A percentile compares a stretch with the other conserved stretches of the same genome.
phyloP scores from a whole-genome alignment of 257 asterid genomes.

The Anisodus tanguticus region DNA sequence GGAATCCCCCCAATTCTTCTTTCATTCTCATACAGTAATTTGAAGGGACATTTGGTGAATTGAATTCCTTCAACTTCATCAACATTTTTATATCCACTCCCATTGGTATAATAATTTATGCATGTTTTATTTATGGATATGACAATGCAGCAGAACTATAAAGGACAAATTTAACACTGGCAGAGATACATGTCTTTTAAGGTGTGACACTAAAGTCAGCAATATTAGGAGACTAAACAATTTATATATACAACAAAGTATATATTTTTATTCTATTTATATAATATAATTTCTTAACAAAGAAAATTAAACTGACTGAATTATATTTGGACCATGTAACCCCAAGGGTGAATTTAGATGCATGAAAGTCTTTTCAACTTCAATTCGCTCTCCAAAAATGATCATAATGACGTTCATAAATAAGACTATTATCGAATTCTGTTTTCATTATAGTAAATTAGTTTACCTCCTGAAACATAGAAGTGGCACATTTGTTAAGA shows the following conservation, averaged over 20 bases:
- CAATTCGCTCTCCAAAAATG: background rate
- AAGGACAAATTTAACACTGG: background rate
- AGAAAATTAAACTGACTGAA: no score
- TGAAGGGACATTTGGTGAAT: background rate
- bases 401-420: background rate
- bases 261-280: no score
- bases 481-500: background rate
- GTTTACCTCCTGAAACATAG: background rate
- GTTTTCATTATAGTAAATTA: background rate
- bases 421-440: background rate
- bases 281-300: no score
- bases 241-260: no score
- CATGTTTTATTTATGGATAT: background rate
- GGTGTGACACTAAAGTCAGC: background rate
- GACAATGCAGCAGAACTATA: background rate
- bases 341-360: background rate
- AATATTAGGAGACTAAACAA: background rate
- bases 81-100: conserved; percentile 19
- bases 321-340: background rate
- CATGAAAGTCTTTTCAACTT: background rate
- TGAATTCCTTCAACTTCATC: conserved; percentile 11
- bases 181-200: background rate
- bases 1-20: background rate
- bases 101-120: background rate
- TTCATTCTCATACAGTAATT: background rate